A percentile compares a stretch with the other conserved stretches of the same genome.
Evolutionary conservation across 805 yeast species (phyloP).

Genomic region (Candida hispaniensis): DNA sequence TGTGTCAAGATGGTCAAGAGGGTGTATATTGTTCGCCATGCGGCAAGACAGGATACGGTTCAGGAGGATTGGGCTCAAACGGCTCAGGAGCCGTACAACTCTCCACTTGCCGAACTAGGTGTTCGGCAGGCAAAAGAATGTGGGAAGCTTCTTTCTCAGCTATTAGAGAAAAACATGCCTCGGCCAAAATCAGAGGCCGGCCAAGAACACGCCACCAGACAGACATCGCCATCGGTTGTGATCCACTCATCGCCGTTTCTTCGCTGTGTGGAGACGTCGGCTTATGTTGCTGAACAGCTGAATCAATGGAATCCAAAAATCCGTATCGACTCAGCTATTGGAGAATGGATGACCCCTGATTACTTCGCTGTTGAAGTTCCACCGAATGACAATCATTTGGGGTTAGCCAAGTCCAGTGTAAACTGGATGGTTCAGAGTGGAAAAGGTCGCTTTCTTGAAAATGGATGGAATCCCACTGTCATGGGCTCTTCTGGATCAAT

Average conservation of each 20-base stretch:
- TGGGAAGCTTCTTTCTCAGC: constrained; percentile 22
- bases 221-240: constrained; percentile 18
- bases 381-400: constrained; percentile 30
- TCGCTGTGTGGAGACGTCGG: constrained; percentile 32
- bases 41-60: constrained; percentile 27
- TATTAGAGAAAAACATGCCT: too few species aligned
- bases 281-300: constrained; percentile 22
- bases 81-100: constrained; percentile 31
- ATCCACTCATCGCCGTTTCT: constrained; percentile 31
- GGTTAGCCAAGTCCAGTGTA: constrained; percentile 20
- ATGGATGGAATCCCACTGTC: constrained; percentile 23
- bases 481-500: constrained; percentile 28
- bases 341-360: constrained; percentile 33
- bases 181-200: too few species aligned
- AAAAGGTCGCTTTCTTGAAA: constrained; percentile 19
- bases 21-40: constrained; percentile 29
- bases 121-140: constrained; percentile 23
- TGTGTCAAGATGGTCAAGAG: constrained; percentile 18
- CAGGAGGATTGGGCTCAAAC: constrained; percentile 27
- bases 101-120: constrained; percentile 30
- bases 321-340: constrained; percentile 28
- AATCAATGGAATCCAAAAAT: constrained; percentile 9
- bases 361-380: constrained; percentile 28
- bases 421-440: constrained; percentile 14
- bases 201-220: too few species aligned